phyloP scores from a whole-genome alignment of 306 rosid species.

The Vigna reflexopilosa region DNA sequence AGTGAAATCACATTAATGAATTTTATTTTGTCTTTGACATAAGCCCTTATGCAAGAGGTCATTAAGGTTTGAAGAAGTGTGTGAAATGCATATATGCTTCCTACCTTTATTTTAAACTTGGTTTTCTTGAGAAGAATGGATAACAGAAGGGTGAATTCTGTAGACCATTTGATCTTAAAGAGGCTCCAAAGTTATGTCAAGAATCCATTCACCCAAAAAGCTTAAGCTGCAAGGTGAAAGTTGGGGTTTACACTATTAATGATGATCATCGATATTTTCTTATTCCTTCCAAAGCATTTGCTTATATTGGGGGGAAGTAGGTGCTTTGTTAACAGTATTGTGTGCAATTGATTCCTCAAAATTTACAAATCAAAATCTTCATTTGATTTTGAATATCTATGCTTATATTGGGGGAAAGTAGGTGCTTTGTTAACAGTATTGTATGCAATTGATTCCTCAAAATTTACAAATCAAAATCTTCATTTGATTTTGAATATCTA shows the following conservation, averaged over 20 bases:
- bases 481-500: constrained; percentile 21
- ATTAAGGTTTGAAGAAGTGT: neutral
- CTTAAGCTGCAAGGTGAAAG: constrained; percentile 11
- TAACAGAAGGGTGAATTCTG: neutral
- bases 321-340: constrained; percentile 1
- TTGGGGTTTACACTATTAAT: neutral
- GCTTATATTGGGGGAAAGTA: neutral
- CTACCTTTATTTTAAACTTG: neutral
- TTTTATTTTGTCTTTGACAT: neutral
- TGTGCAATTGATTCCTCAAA: neutral
- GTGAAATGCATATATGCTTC: neutral
- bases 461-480: constrained; percentile 36
- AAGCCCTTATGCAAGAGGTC: neutral
- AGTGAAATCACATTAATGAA: neutral
- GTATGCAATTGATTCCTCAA: neutral
- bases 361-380: constrained; percentile 36
- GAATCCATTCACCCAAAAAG: neutral
- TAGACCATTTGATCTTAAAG: neutral
- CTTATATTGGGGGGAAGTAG: neutral
- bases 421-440: neutral
- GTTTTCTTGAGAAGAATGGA: constrained; percentile 1
- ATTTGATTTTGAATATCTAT: constrained; percentile 25
- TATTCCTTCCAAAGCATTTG: neutral
- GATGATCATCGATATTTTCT: constrained; percentile 4
- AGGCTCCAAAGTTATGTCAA: neutral